These are phyloP conservation scores for Termitomyces sp. DNA, from an alignment of 768 basidiomycete genomes.

Conservation along the genomic window DNA sequence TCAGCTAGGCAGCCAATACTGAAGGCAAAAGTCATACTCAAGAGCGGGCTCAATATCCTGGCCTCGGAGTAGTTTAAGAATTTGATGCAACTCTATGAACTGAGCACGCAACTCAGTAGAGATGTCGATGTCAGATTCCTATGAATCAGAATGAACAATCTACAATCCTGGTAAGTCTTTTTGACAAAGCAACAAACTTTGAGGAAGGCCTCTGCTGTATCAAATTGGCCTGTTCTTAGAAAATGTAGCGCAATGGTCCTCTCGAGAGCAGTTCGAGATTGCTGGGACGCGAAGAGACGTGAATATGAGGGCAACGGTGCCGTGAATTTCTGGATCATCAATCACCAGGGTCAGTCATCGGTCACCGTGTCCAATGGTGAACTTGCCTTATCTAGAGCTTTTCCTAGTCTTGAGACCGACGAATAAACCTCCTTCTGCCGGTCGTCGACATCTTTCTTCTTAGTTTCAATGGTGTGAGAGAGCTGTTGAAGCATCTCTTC, in stretches of 20 bases:
- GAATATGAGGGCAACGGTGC: conserved; percentile 61
- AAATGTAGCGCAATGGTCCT: conserved; percentile 73
- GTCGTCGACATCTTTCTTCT: conserved; percentile 84
- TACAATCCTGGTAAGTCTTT: background rate
- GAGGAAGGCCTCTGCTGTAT: conserved; percentile 71
- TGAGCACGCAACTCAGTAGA: conserved; percentile 44
- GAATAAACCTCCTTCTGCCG: conserved; percentile 86
- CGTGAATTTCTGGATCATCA: conserved; percentile 48
- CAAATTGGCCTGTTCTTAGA: conserved; percentile 78
- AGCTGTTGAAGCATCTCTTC: conserved; percentile 49
- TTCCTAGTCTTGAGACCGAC: conserved; percentile 74
- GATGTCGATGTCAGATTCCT: conserved; percentile 71
- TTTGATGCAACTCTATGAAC: conserved; percentile 69
- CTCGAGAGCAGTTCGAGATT: conserved; percentile 61
- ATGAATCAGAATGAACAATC: conserved; percentile 3
- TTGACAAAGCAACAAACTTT: conserved; percentile 49
- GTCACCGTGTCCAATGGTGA: conserved; percentile 10
- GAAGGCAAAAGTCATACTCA: conserved; percentile 37
- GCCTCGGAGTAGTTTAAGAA: conserved; percentile 61
- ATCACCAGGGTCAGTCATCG: background rate
- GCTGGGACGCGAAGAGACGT: conserved; percentile 59
- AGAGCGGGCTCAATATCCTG: conserved; percentile 76
- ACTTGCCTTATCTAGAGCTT: conserved; percentile 84
- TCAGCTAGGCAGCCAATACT: background rate
- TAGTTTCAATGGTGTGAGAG: conserved; percentile 56